Evolutionary conservation across 2,329 filamentous ascomycete genomes (phyloP).

Genomic region (Verticillium longisporum): DNA sequence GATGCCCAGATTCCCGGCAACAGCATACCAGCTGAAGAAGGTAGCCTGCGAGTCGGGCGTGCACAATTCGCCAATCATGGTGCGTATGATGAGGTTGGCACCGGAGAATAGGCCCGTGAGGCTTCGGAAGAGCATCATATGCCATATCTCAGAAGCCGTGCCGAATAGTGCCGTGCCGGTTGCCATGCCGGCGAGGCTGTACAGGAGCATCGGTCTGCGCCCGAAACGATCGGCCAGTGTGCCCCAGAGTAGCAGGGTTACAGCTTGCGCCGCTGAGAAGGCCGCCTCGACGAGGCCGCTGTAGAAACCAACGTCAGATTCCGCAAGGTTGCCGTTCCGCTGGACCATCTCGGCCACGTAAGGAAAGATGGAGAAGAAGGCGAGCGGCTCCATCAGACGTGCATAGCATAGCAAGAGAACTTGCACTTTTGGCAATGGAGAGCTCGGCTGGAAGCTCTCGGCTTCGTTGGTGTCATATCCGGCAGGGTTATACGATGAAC

Average conservation of each 20-base stretch:
- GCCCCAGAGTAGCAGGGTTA: conserved; percentile 73
- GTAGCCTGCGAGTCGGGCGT: conserved; percentile 63
- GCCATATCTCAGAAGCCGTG: conserved; percentile 55
- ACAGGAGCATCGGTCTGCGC: conserved; percentile 65
- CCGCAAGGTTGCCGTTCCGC: conserved; percentile 52
- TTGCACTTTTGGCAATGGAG: conserved; percentile 44
- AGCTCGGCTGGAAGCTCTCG: neutral
- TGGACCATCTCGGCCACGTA: conserved; percentile 75
- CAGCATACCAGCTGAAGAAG: conserved; percentile 72
- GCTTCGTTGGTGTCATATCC: neutral
- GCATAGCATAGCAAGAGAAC: conserved; percentile 68
- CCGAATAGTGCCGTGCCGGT: conserved; percentile 61
- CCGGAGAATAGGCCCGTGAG: conserved; percentile 68
- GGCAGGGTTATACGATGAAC: neutral
- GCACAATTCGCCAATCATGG: conserved; percentile 70
- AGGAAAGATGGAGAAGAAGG: conserved; percentile 79
- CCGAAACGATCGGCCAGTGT: conserved; percentile 55
- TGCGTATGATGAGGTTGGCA: conserved; percentile 65
- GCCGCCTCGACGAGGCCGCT: conserved; percentile 67
- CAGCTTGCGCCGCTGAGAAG: conserved; percentile 69
- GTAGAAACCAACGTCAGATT: conserved; percentile 73
- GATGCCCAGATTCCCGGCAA: conserved; percentile 67
- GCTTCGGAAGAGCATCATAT: conserved; percentile 70
- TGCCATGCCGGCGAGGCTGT: conserved; percentile 57
- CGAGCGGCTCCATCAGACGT: conserved; percentile 66